Conservation (phyloP, 2,329 filamentous ascomycete genomes). For the Pyrenophora seminiperda region DNA sequence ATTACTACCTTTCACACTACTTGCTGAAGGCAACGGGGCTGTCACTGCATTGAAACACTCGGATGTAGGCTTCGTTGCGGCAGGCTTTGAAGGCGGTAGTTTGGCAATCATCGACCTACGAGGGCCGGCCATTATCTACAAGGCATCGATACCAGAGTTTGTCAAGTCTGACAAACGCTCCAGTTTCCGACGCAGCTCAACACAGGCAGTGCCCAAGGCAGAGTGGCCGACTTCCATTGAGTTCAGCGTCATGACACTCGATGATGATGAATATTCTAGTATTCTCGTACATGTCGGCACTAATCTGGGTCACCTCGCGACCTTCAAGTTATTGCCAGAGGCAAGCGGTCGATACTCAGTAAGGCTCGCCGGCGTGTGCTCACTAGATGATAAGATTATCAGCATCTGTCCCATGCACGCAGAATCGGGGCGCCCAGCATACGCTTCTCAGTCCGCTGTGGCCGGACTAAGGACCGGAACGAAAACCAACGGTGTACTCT, state of each 20-base stretch:
- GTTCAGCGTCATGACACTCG: constrained; percentile 87
- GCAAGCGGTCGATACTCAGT: constrained; percentile 71
- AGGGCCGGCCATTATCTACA: constrained; percentile 83
- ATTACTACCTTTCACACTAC: constrained; percentile 76
- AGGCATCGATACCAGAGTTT: constrained; percentile 73
- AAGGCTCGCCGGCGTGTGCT: constrained; percentile 69
- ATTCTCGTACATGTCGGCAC: constrained; percentile 93
- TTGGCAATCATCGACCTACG: constrained; percentile 85
- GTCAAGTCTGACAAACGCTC: constrained; percentile 75
- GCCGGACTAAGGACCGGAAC: constrained; percentile 74
- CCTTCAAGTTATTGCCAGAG: constrained; percentile 86
- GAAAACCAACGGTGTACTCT: constrained; percentile 78
- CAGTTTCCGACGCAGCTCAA: constrained; percentile 67
- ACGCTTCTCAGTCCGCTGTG: constrained; percentile 75
- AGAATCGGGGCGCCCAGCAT: constrained; percentile 75
- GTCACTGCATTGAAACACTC: constrained; percentile 81
- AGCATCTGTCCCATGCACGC: constrained; percentile 79
- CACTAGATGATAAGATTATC: constrained; percentile 71
- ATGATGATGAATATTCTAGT: constrained; percentile 93
- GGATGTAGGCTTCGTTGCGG: constrained; percentile 90
- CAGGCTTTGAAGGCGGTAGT: constrained; percentile 81
- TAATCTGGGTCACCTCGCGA: constrained; percentile 78
- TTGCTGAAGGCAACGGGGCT: constrained; percentile 81
- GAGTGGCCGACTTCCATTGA: constrained; percentile 85
- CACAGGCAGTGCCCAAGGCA: constrained; percentile 52